phyloP scores from a whole-genome alignment of 2,329 filamentous ascomycete species.

The Gliomastix tumulicola region DNA sequence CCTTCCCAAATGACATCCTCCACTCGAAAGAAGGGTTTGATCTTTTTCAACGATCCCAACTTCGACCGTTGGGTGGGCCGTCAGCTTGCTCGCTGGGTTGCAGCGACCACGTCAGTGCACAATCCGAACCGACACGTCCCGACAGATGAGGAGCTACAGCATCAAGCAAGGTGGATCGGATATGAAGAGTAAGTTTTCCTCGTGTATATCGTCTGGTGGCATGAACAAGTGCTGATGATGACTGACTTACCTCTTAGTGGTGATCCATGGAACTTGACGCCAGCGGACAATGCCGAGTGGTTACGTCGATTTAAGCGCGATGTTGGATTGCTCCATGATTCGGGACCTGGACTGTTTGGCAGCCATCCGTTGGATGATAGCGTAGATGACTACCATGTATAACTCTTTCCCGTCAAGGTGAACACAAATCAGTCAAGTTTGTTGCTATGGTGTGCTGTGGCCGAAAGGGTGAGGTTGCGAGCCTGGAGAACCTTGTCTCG shows the following conservation, averaged over 20 bases:
- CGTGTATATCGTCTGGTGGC: neutral
- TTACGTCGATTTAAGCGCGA: conserved; percentile 48
- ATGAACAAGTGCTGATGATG: neutral
- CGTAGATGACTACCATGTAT: too few species aligned
- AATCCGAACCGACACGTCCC: conserved; percentile 19
- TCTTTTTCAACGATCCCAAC: conserved; percentile 15
- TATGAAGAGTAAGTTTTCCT: conserved; percentile 16
- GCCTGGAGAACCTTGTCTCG: too few species aligned
- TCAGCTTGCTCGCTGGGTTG: conserved; percentile 14
- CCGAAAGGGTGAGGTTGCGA: too few species aligned
- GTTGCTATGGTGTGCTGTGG: too few species aligned
- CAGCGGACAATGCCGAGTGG: conserved; percentile 51
- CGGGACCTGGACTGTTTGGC: conserved; percentile 2
- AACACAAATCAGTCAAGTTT: too few species aligned
- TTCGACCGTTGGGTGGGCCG: conserved; percentile 13
- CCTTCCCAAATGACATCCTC: neutral
- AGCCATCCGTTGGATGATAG: too few species aligned
- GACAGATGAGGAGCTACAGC: conserved; percentile 24
- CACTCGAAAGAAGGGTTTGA: conserved; percentile 5
- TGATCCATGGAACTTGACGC: conserved; percentile 51
- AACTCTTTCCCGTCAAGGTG: too few species aligned
- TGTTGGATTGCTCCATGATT: conserved; percentile 28
- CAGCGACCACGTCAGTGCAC: conserved; percentile 18
- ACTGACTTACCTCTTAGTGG: conserved; percentile 31
- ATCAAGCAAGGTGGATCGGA: conserved; percentile 22